Evolutionary conservation across 2,329 filamentous ascomycete genomes (phyloP), one percentile per base, ranked within the genome.

Genomic region (Thielaviopsis ethacetica): DNA sequence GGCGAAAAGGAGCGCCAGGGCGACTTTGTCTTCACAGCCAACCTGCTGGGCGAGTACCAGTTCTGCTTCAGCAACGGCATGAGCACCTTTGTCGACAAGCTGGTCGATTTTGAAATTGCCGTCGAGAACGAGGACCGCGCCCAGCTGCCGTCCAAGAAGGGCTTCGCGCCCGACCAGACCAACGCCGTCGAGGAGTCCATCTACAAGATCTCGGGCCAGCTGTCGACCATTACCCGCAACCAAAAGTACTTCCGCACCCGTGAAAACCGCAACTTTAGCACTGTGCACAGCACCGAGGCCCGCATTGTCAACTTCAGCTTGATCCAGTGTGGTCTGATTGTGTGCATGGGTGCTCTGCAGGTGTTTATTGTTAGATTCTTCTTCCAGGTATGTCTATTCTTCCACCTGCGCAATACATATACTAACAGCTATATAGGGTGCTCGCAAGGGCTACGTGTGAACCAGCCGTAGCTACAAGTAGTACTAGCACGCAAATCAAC

Each of bases 1-100:
- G 93, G 91, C 62, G 78, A 84, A 65, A 97, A 95, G 75, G 93
- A 87, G 75, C 83, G 91, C 64, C 91, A 97, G 74, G 93, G 91
- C 58, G 93, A 98, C 73, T 97, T 95, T 68, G 93, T 98, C 63
- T 98, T 98, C 72, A 95, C 91, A 0, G 93, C 91, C 53, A 88
- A 89, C 67, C 82, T 89, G 57, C 68, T 80, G 6, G 93, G 93
- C 64, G 91, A 97, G 68, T 96, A 97, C 75, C 82, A 84, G 58
- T 97, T 98, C 76, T 98, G 93, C 80, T 98, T 98, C 77, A 87
- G 91, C 74, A 98, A 98, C 69, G 86, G 93, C 69, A 95, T 98
- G 87, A 95, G 88, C 68, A 97, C 91, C 0, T 96, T 95, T 70
- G 85, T 91, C 57, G 93, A 98, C 74, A 98, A 98, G 76, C 84